Base-by-base conservation (phyloP, 2,329 filamentous ascomycete genomes). In the Gaeumannomyces sp. region DNA sequence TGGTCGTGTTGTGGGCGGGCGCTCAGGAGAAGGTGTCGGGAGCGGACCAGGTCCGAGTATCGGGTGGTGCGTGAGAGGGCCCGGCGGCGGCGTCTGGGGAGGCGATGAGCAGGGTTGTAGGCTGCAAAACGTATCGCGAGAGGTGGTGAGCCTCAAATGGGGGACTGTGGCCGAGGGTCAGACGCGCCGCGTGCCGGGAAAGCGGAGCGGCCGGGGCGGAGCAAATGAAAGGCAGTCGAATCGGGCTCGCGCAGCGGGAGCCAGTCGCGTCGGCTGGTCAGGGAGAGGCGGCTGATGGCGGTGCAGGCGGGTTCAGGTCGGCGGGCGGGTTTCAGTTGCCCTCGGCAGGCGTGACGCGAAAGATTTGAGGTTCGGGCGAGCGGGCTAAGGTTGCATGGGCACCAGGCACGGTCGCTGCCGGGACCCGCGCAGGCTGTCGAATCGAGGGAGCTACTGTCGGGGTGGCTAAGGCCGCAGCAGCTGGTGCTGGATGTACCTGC, bases 91-190 rank as follows among this genome's bases (percentile, higher is more conserved):
- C 45, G 45, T n/a, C 19, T 25, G 45, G 6, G n/a, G 22, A 25
- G n/a, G 19, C 4, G 45, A n/a, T 10, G 63, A 67, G 57, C 38
- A 29, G 57, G 59, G 58, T 68, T 68, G 68, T 66, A 66, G 68
- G 65, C 67, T 53, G 45, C 45, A 53, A 11, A 25, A 22, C 8
- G 22, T 53, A 22, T 10, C 45, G 45, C 45, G n/a, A 53, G n/a
- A 14, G 45, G 19, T 25, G 45, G 10, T 4, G 45, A 53, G 45
- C 45, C 45, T 14, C 45, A 53, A 53, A 53, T 53, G n/a, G 45
- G 45, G 45, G 22, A n/a, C 45, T 10, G 45, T 22, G n/a, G 45
- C 45, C 19, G 45, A 53, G 45, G 45, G 45, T 25, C 45, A 53
- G 45, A 25, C 45, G 45, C 45, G 45, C 45, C 45, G 45, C 45